A percentile compares a stretch with the other conserved stretches of the same genome.
phyloP scores from a whole-genome alignment of 1,139 yeast genomes.

The Torulaspora pretoriensis region DNA sequence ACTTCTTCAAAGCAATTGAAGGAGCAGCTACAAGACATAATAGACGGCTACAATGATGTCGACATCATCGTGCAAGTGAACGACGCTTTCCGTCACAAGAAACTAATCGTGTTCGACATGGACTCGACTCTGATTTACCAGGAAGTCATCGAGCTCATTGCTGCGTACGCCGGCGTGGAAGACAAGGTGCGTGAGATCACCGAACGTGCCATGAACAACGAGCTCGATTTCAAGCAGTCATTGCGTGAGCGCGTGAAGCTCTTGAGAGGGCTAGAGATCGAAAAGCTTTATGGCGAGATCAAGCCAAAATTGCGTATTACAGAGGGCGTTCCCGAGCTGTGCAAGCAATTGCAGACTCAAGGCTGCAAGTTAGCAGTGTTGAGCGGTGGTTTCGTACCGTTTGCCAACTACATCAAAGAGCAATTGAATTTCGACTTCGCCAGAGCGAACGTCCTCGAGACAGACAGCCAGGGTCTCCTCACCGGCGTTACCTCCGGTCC shows the following conservation, averaged over 20 bases:
- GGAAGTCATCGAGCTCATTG: constrained; percentile 94
- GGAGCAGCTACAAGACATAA: constrained; percentile 4
- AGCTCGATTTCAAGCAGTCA: constrained; percentile 84
- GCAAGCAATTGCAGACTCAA: constrained; percentile 53
- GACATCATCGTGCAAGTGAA: constrained; percentile 48
- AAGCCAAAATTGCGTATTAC: constrained; percentile 68
- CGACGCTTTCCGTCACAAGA: constrained; percentile 44
- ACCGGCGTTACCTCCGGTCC: constrained; percentile 63
- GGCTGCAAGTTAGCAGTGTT: constrained; percentile 80
- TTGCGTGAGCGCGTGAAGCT: constrained; percentile 69
- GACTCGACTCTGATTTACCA: constrained; percentile 95
- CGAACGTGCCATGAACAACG: constrained; percentile 95
- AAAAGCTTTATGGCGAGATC: constrained; percentile 73
- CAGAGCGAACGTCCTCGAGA: constrained; percentile 70
- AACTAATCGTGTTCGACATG: constrained; percentile 89
- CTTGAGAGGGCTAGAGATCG: constrained; percentile 73
- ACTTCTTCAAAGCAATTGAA: constrained; percentile 6
- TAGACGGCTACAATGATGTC: constrained; percentile 22
- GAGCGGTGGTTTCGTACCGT: constrained; percentile 91
- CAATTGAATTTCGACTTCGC: constrained; percentile 78
- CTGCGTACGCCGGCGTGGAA: constrained; percentile 80
- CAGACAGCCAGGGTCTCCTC: constrained; percentile 47
- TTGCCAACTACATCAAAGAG: constrained; percentile 71
- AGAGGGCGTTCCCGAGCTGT: constrained; percentile 74
- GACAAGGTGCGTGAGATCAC: constrained; percentile 76